Evolutionary conservation across 148 eudicot species (phyloP).

Genomic region (Rhododendron williamsianum): DNA sequence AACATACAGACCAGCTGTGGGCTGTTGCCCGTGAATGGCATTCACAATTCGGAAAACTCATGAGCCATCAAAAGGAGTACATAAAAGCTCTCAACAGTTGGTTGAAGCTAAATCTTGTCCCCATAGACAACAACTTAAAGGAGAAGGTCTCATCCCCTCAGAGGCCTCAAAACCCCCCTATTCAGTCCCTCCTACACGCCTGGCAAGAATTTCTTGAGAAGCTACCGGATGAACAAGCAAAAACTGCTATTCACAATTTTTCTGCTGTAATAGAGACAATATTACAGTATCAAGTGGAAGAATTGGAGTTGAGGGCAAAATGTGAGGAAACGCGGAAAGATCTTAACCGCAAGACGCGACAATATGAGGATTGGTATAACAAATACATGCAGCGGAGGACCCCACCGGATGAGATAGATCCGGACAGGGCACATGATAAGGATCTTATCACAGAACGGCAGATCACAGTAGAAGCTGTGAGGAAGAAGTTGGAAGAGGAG

Average conservation of each 20-base stretch:
- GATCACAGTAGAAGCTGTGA: slow-evolving; percentile 37
- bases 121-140: slow-evolving; percentile 72
- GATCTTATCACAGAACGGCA: slow-evolving; percentile 46
- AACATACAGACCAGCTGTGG: slow-evolving; percentile 60
- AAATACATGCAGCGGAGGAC: slow-evolving; percentile 54
- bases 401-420: slow-evolving; percentile 45
- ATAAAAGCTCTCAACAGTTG: slow-evolving; percentile 65
- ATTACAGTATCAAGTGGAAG: slow-evolving; percentile 65
- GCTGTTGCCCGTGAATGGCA: slow-evolving; percentile 64
- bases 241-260: slow-evolving; percentile 61
- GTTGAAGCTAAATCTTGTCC: slow-evolving; percentile 78
- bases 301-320: slow-evolving; percentile 50
- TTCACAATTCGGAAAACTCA: slow-evolving; percentile 54
- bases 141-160: slow-evolving; percentile 84
- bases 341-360: slow-evolving; percentile 40
- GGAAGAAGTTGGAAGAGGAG: slow-evolving; percentile 65
- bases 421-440: slow-evolving; percentile 32
- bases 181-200: slow-evolving; percentile 55
- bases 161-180: slow-evolving; percentile 62
- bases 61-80: slow-evolving; percentile 67
- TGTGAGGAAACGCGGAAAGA: slow-evolving; percentile 65
- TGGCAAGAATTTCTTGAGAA: slow-evolving; percentile 78
- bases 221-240: slow-evolving; percentile 75
- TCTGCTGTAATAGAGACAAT: slow-evolving; percentile 58
- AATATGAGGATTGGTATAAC: slow-evolving; percentile 60